Percentiles rank a stretch among this genome's conserved stretches.
These are phyloP conservation scores for Glycine latifolia DNA, from an alignment of 306 rosid species.

Conservation along the genomic window DNA sequence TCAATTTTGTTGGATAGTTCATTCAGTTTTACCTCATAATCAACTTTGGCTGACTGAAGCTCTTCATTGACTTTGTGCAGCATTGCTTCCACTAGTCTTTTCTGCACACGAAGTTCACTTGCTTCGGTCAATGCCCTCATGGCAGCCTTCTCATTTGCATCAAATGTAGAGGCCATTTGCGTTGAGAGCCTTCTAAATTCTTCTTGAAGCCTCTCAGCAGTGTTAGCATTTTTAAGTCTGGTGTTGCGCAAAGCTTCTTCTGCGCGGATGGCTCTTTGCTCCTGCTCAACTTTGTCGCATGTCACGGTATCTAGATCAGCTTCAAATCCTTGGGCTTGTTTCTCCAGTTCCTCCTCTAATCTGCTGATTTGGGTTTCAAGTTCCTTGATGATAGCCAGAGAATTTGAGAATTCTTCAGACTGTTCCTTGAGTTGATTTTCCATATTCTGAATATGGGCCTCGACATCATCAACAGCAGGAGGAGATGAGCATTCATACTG, in stretches of 20 bases:
- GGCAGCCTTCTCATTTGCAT: slow-evolving; percentile 84
- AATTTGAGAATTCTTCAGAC: slow-evolving; percentile 69
- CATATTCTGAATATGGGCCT: slow-evolving; percentile 65
- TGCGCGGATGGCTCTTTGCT: slow-evolving; percentile 92
- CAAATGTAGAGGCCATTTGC: slow-evolving; percentile 88
- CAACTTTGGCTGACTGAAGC: slow-evolving; percentile 62
- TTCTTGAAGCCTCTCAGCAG: slow-evolving; percentile 91
- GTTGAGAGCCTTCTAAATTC: slow-evolving; percentile 79
- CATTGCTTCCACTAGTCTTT: slow-evolving; percentile 68
- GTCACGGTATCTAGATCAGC: slow-evolving; percentile 72
- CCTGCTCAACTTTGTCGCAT: slow-evolving; percentile 81
- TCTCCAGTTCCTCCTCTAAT: slow-evolving; percentile 80
- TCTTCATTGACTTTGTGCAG: slow-evolving; percentile 66
- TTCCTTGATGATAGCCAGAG: slow-evolving; percentile 64
- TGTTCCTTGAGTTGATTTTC: slow-evolving; percentile 70
- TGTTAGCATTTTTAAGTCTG: slow-evolving; percentile 70
- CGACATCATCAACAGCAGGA: slow-evolving; percentile 56
- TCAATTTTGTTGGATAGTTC: slow-evolving; percentile 64
- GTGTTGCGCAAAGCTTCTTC: slow-evolving; percentile 82
- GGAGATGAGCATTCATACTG: slow-evolving; percentile 86
- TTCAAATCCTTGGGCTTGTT: slow-evolving; percentile 78
- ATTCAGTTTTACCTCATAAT: slow-evolving; percentile 58
- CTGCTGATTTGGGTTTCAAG: slow-evolving; percentile 66
- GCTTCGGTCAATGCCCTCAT: slow-evolving; percentile 75
- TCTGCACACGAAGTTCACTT: slow-evolving; percentile 70